Evolutionary conservation across 306 rosid species (phyloP).

Genomic region (Mimosa bimucronata): DNA sequence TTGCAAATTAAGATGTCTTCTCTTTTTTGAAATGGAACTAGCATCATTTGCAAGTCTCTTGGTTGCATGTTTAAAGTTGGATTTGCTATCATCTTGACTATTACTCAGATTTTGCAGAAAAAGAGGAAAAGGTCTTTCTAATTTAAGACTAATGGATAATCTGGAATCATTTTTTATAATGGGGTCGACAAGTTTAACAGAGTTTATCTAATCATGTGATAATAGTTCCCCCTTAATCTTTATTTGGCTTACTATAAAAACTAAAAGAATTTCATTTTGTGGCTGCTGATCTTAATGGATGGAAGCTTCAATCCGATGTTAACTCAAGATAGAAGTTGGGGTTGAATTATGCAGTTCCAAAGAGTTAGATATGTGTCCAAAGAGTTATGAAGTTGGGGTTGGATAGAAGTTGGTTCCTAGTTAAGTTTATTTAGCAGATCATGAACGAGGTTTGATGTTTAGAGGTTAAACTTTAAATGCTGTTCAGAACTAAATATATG

Average conservation of each 20-base stretch:
- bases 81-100: not conserved
- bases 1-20: not conserved
- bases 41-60: too few relatives aligned
- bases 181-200: not conserved
- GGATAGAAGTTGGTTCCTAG: conserved; percentile 33
- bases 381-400: too few relatives aligned
- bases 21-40: too few relatives aligned
- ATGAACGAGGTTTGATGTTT: conserved; percentile 26
- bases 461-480: not conserved
- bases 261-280: not conserved
- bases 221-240: too few relatives aligned
- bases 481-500: not conserved
- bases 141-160: not conserved
- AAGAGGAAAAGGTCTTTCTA: not conserved
- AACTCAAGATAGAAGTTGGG: not conserved
- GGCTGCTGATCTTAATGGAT: not conserved
- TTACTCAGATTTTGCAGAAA: not conserved
- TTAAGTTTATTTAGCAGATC: conserved; percentile 22
- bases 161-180: not conserved
- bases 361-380: too few relatives aligned
- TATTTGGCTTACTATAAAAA: too few relatives aligned
- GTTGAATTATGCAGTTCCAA: not conserved
- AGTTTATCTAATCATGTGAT: conserved; percentile 26
- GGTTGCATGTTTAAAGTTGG: not conserved
- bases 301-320: not conserved